Evolutionary conservation across 148 eudicot genomes (phyloP), one percentile per base, ranked within the genome.

Genomic region (Camellia lanceoleosa): DNA sequence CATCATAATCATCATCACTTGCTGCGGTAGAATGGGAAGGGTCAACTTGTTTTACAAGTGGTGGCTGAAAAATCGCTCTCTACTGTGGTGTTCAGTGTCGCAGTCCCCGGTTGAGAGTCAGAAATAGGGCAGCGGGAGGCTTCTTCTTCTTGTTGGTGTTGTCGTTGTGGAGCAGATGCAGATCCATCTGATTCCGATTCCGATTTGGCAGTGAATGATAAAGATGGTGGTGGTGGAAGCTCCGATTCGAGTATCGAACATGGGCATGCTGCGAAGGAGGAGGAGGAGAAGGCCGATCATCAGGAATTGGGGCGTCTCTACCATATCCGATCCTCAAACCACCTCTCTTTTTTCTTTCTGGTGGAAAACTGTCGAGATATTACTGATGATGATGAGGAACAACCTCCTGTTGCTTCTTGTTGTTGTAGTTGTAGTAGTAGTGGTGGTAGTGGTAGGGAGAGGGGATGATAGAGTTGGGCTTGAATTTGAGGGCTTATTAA

Each of bases 291-390:
- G 77, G 80, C 6, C 54, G 81, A 63, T 84, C 84, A 82, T 88
- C 87, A 7, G 75, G 64, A 62, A 81, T 79, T 41, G 83, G 85
- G 19, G 79, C 68, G 46, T 87, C 90, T 82, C 94, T 86, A n/a
- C 91, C 94, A 68, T 91, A 92, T 52, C 97, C 97, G 71, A 92
- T 87, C 80, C 90, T 85, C 72, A 92, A 51, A 58, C 97, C 88
- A 68, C 88, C 90, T 80, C 90, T 86, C 80, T 83, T 91, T 80
- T n/a, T 92, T 92, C 84, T 87, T 92, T 80, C 92, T 88, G 58
- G 68, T 55, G 16, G 97, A 89, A 77, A 70, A 4, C 68, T 89
- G 92, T 49, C 92, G 90, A 61, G 83, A 75, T 56, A 89, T 13
- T 30, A 30, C 38, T 30, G 38, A 30, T 30, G 38, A 30, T 60